phyloP scores from a whole-genome alignment of 1,284 basidiomycete species.

The Ceratobasidium sp. region DNA sequence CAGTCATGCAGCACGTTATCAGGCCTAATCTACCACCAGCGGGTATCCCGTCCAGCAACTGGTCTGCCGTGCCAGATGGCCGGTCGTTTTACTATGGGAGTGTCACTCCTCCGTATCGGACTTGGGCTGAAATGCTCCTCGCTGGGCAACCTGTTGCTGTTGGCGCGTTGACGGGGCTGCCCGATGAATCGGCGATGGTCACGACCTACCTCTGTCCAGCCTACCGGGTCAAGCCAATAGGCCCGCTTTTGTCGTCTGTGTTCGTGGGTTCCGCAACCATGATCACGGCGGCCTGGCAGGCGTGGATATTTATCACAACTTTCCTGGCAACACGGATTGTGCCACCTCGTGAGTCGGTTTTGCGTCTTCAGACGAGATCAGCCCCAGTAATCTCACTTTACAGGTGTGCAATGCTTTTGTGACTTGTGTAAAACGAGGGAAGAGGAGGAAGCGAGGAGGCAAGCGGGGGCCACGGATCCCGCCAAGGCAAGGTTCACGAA shows the following conservation, averaged over 20 bases:
- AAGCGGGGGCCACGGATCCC: too few relatives aligned
- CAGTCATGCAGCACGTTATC: background rate
- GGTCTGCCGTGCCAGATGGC: background rate
- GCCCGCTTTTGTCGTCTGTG: constrained; percentile 9
- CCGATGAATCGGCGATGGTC: background rate
- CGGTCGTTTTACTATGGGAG: constrained; percentile 18
- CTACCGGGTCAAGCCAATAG: constrained; percentile 22
- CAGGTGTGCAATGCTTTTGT: too few relatives aligned
- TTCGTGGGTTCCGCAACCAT: constrained; percentile 37
- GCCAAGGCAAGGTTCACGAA: too few relatives aligned
- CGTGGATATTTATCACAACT: constrained; percentile 29
- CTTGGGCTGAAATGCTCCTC: constrained; percentile 34
- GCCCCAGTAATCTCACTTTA: background rate
- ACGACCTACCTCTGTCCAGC: constrained; percentile 29
- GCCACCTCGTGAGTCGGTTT: constrained; percentile 17
- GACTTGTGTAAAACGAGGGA: too few relatives aligned
- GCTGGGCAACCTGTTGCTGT: background rate
- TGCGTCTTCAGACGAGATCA: background rate
- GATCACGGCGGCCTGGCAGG: constrained; percentile 17
- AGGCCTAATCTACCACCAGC: background rate
- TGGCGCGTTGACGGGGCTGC: background rate
- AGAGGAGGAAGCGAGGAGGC: too few relatives aligned
- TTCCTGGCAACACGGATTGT: constrained; percentile 16
- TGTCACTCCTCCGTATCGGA: constrained; percentile 7
- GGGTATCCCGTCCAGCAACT: background rate